Conservation (phyloP, 805 yeast species). For the Jamesozyma spencerorum region DNA sequence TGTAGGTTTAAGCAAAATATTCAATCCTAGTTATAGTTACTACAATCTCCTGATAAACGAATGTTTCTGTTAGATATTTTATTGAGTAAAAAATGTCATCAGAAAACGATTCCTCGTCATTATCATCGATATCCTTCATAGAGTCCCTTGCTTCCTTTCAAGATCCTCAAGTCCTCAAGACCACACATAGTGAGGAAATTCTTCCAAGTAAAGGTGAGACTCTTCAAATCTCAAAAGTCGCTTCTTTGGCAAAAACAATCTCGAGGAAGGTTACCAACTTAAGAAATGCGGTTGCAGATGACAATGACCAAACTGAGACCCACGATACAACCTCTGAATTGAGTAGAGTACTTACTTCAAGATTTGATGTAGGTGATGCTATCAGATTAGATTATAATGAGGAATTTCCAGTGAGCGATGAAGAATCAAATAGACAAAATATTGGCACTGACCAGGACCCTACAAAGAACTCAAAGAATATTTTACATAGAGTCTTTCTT, state of each 20-base stretch:
- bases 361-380: constrained; percentile 28
- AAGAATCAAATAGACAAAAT: constrained; percentile 2
- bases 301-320: constrained; percentile 14
- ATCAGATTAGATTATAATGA: constrained; percentile 12
- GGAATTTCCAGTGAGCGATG: background rate
- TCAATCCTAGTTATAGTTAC: no score
- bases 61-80: no score
- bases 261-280: constrained; percentile 13
- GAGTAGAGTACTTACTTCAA: constrained; percentile 14
- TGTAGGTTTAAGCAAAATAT: no score
- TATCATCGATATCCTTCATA: no score
- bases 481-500: constrained; percentile 28
- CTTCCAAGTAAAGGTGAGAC: background rate
- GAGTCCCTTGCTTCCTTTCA: background rate
- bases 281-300: constrained; percentile 18
- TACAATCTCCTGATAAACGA: no score
- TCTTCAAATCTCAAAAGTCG: background rate
- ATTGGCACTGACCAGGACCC: background rate
- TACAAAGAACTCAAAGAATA: constrained; percentile 5
- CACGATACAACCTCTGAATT: constrained; percentile 7
- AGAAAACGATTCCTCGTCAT: no score
- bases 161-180: no score
- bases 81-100: no score
- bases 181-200: no score
- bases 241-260: constrained; percentile 10